Percentiles rank a stretch among this genome's conserved stretches.
These are phyloP conservation scores for Apiospora hydei DNA, from an alignment of 2,329 filamentous ascomycete species.

Conservation along the genomic window DNA sequence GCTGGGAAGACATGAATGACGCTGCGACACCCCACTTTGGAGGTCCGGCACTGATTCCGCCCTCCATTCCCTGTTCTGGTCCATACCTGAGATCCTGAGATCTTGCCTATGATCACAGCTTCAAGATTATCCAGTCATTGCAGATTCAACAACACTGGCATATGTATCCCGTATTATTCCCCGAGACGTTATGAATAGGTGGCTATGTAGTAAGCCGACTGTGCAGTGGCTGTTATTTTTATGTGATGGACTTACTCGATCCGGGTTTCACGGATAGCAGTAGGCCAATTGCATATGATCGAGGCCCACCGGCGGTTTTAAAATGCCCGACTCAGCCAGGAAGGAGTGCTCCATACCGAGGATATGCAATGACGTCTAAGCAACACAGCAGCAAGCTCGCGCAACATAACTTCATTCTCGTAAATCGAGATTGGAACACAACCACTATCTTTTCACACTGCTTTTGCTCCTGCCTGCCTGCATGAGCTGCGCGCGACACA, in stretches of 20 bases:
- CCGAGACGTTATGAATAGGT: background rate
- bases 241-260: background rate
- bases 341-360: slow-evolving; percentile 6
- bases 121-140: background rate
- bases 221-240: background rate
- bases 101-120: background rate
- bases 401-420: background rate
- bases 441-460: background rate
- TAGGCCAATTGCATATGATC: background rate
- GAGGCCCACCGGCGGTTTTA: background rate
- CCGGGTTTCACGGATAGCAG: background rate
- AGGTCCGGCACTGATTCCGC: background rate
- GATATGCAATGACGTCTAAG: background rate
- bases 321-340: background rate
- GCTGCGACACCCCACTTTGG: slow-evolving; percentile 11
- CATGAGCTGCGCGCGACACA: background rate
- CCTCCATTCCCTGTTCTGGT: background rate
- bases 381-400: background rate
- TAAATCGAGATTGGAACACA: background rate
- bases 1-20: background rate
- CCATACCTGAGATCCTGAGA: background rate
- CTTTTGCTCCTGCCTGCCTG: background rate
- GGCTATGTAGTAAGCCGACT: background rate
- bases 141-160: background rate
- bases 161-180: background rate